Base-by-base conservation (phyloP, 1,139 yeast species). In the Pichia sp. region DNA sequence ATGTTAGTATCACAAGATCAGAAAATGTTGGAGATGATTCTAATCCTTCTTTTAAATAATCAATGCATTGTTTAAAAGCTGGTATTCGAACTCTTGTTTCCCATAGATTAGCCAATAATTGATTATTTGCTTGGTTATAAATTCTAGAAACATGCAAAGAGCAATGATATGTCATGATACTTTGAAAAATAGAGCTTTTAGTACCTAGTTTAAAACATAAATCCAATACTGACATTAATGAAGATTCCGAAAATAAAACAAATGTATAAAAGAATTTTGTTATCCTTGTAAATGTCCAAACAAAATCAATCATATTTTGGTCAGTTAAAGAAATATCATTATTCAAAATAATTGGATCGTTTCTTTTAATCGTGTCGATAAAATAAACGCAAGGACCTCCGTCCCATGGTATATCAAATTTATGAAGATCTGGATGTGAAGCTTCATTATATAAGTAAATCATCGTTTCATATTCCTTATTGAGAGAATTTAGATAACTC, bases 151-250 rank as follows among this genome's bases (percentile, higher is more conserved):
- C 39, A 27, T 50, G 39, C 25, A 51, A 40, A 10, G 56, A 40
- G n/a, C 54, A 47, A 35, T 51, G 52, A 30, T 51, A 53, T 5
- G 47, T 42, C 48, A 51, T 40, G 4, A 51, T 40, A 31, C 48
- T 49, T 27, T 53, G 54, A 11, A 53, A 34, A 16, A 53, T 49
- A 6, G 54, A 40, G 28, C 44, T 45, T 25, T 38, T 42, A 2
- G 45, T 40, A 7, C 48, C 50, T n/a, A 53, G 27, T 29, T 40
- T 43, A 27, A 53, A 40, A 9, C 47, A 41, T 4, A 43, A 16
- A 24, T 46, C 45, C 4, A 42, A 20, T 3, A 48, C 26, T 9
- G 44, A 43, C 9, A 28, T 26, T 20, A 41, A 23, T 6, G 39
- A 35, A 20, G 46, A 42, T 26, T 49, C 52, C 1, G 56, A 46